Percentiles rank a stretch among this genome's conserved stretches.
Conservation (phyloP, 139 green algal genomes). For the Coelastrella sp. region DNA sequence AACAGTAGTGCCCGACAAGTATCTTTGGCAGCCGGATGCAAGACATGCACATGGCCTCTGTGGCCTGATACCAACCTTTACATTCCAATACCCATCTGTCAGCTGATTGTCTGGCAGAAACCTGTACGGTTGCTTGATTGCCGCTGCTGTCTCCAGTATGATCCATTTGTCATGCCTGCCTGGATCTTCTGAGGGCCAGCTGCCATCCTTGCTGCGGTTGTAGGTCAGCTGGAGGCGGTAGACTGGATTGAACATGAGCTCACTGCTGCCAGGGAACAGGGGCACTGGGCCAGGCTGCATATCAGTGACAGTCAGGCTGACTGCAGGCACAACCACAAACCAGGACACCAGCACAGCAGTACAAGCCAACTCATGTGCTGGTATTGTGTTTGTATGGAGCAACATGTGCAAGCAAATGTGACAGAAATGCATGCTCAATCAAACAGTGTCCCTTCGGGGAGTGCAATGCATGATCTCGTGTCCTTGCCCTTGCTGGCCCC, state of each 20-base stretch:
- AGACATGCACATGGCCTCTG: too few relatives aligned
- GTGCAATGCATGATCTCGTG: too few relatives aligned
- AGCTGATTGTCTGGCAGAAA: conserved; percentile 30
- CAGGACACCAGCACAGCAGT: not conserved
- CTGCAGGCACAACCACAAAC: conserved; percentile 10
- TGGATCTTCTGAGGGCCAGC: not conserved
- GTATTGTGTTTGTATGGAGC: too few relatives aligned
- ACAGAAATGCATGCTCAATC: too few relatives aligned
- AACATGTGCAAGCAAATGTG: too few relatives aligned
- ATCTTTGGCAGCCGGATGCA: too few relatives aligned
- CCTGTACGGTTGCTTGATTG: not conserved
- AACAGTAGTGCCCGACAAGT: too few relatives aligned
- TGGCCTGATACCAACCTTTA: conserved; percentile 13
- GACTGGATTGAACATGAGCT: not conserved
- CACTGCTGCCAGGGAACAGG: conserved; percentile 30
- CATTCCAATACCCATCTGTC: conserved; percentile 38
- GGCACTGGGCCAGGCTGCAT: conserved; percentile 29
- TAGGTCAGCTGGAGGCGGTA: not conserved
- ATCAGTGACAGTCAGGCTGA: conserved; percentile 10
- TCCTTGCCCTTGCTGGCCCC: too few relatives aligned
- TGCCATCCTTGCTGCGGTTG: conserved; percentile 22
- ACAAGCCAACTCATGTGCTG: too few relatives aligned
- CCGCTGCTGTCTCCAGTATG: not conserved
- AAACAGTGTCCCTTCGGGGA: too few relatives aligned
- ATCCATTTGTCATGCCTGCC: conserved; percentile 26